Evolutionary conservation across 768 basidiomycete species (phyloP).

Genomic region (Podaxis sp.): DNA sequence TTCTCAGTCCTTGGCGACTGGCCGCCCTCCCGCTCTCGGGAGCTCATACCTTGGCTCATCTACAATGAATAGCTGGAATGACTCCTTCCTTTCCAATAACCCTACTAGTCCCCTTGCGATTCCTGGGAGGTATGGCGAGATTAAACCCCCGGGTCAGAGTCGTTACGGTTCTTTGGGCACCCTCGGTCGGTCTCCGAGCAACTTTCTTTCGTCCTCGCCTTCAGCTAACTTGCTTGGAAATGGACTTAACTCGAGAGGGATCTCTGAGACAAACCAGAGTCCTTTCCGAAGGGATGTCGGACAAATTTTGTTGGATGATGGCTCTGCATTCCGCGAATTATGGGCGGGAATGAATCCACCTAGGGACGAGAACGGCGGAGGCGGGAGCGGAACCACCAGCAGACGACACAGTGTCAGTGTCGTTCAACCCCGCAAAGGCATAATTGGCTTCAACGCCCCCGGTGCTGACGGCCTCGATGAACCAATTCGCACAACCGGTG

Average conservation of each 20-base stretch:
- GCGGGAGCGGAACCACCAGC: slow-evolving; percentile 80
- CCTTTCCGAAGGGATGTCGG: slow-evolving; percentile 86
- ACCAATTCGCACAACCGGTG: slow-evolving; percentile 30
- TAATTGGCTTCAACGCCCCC: slow-evolving; percentile 68
- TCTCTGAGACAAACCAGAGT: slow-evolving; percentile 71
- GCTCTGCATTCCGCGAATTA: slow-evolving; percentile 67
- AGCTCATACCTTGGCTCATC: slow-evolving; percentile 45
- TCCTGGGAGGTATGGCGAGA: slow-evolving; percentile 52
- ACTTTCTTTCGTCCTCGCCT: slow-evolving; percentile 49
- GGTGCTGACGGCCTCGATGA: slow-evolving; percentile 41
- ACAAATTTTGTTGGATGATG: slow-evolving; percentile 75
- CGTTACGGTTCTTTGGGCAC: slow-evolving; percentile 66
- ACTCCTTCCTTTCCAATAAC: slow-evolving; percentile 43
- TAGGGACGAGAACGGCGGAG: slow-evolving; percentile 59
- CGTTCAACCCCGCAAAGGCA: slow-evolving; percentile 70
- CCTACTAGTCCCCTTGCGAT: slow-evolving; percentile 49
- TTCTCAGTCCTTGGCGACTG: slow-evolving; percentile 73
- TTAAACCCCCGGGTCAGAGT: slow-evolving; percentile 60
- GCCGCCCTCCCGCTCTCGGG: slow-evolving; percentile 53
- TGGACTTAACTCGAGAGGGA: slow-evolving; percentile 30
- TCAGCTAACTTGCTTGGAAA: slow-evolving; percentile 45
- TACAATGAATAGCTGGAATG: slow-evolving; percentile 60
- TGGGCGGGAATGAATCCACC: slow-evolving; percentile 73
- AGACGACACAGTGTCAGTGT: slow-evolving; percentile 82
- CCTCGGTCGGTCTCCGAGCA: slow-evolving; percentile 54